A percentile compares a stretch with the other conserved stretches of the same genome.
phyloP scores from a whole-genome alignment of 495 filamentous ascomycete genomes.

The Xylaria flabelliformis region DNA sequence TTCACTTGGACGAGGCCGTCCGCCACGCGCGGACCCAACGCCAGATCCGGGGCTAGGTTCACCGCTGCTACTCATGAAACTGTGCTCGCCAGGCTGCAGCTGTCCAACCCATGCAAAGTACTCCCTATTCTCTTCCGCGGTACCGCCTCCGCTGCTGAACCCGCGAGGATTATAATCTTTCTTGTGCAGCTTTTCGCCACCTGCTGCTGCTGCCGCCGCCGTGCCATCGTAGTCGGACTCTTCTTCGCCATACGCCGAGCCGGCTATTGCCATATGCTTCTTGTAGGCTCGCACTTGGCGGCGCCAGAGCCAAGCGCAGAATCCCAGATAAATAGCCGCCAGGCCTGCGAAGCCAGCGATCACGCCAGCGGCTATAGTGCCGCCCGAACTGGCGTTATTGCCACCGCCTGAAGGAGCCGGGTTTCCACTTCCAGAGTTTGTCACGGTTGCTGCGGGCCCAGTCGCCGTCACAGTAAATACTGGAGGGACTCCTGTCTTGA shows the following conservation, averaged over 20 bases:
- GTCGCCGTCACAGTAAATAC: conserved; percentile 69
- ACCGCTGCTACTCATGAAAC: conserved; percentile 36
- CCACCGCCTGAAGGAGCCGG: conserved; percentile 12
- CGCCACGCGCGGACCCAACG: conserved; percentile 23
- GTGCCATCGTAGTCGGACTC: conserved; percentile 29
- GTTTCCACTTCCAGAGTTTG: conserved; percentile 32
- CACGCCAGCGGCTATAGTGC: conserved; percentile 67
- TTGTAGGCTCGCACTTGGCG: conserved; percentile 67
- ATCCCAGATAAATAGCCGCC: conserved; percentile 67
- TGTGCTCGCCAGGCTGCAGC: conserved; percentile 42
- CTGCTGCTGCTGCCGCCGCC: conserved; percentile 26
- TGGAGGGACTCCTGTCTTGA: conserved; percentile 68
- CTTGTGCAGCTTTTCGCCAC: conserved; percentile 38
- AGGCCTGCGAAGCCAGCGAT: conserved; percentile 66
- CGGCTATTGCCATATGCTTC: conserved; percentile 64
- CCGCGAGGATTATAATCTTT: conserved; percentile 27
- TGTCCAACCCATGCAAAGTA: conserved; percentile 45
- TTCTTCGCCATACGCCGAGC: conserved; percentile 35
- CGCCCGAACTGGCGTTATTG: conserved; percentile 53
- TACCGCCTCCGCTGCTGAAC: conserved; percentile 32
- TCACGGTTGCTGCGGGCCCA: conserved; percentile 64
- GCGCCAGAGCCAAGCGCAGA: conserved; percentile 74
- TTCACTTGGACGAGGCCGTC: conserved; percentile 31
- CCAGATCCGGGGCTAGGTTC: conserved; percentile 37
- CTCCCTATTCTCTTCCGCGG: conserved; percentile 15